Percentiles rank a stretch among this genome's conserved stretches.
Conservation (phyloP, 139 green algal genomes). For the Dunaliella sp. region DNA sequence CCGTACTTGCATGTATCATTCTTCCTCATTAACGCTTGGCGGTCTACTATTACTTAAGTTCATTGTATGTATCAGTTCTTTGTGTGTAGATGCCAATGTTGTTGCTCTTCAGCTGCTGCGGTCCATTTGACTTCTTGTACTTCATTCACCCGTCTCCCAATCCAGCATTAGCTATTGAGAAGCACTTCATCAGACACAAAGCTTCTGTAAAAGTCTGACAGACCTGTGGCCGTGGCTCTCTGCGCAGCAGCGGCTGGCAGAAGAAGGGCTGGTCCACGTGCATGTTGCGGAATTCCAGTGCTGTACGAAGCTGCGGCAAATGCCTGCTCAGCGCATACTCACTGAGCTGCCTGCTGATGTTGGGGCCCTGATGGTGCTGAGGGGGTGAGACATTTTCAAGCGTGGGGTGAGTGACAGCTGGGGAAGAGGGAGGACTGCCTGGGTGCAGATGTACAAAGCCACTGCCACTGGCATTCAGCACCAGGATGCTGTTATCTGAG, state of each 20-base stretch:
- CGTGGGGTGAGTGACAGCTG: background rate
- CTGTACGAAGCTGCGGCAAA: conserved; percentile 28
- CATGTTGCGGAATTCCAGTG: conserved; percentile 65
- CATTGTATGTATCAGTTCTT: no score
- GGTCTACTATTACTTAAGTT: no score
- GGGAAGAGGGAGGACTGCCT: background rate
- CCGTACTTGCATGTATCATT: no score
- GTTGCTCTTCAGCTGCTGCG: background rate
- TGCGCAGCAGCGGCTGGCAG: conserved; percentile 21
- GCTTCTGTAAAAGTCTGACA: background rate
- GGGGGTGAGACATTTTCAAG: background rate
- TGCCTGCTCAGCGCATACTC: conserved; percentile 54
- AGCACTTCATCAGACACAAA: no score
- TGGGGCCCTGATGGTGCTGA: background rate
- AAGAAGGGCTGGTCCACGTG: conserved; percentile 44
- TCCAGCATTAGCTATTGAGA: no score
- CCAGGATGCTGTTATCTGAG: conserved; percentile 55
- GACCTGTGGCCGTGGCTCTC: background rate
- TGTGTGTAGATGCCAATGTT: background rate
- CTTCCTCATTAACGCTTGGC: no score
- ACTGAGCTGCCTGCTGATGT: conserved; percentile 42
- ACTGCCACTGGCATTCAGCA: conserved; percentile 40
- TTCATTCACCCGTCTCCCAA: no score
- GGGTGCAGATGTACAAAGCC: conserved; percentile 34
- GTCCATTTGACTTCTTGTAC: background rate